Base-by-base conservation (phyloP, 768 basidiomycete species). In the Mycena metata region DNA sequence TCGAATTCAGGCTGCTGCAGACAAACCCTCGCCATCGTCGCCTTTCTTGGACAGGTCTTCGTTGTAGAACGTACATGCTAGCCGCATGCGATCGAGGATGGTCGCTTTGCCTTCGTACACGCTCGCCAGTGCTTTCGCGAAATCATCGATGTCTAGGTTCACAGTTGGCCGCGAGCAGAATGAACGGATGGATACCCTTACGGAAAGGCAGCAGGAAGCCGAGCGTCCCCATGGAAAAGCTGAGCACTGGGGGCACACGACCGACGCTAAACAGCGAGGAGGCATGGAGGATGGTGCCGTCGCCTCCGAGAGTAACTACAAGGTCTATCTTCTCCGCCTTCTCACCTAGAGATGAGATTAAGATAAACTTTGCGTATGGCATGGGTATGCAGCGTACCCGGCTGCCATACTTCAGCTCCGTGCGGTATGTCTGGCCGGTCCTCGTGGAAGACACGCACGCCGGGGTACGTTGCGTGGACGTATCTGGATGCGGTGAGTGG, bases 121-220 rank as follows among this genome's bases (percentile, higher is more conserved):
- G 67, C 89, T 91, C 72, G 90, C 90, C 23, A 98, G 78, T 0
- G 95, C 95, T 69, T 89, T 89, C 17, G 87, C 89, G 73, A 95
- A 93, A 70, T 95, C 91, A 69, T 96, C 93, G 74, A 98, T 93
- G 77, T 96, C 96, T 98, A 73, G 43, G 12, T 64, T 39, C 15
- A 15, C 64, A 21, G 64, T 26, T 23, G 35, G 30, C 19, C 3
- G 39, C 11, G 47, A 15, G 52, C 33, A 47, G n/a, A 30, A 33
- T 56, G 39, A 7, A 24, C 45, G 26, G 30, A 10, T 57, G 61
- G 39, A 24, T 57, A 35, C 26, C 84, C 96, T 81, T 75, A 96
- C 96, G 94, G 78, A 98, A 98, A 0, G 96, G 96, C 23, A 98
- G 84, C 8, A 98, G 82, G 79, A 98, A 98, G 5, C 96, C 96